Evolutionary conservation across 176 grass and related monocot genomes (phyloP).

Genomic region (Melocanna baccifera): DNA sequence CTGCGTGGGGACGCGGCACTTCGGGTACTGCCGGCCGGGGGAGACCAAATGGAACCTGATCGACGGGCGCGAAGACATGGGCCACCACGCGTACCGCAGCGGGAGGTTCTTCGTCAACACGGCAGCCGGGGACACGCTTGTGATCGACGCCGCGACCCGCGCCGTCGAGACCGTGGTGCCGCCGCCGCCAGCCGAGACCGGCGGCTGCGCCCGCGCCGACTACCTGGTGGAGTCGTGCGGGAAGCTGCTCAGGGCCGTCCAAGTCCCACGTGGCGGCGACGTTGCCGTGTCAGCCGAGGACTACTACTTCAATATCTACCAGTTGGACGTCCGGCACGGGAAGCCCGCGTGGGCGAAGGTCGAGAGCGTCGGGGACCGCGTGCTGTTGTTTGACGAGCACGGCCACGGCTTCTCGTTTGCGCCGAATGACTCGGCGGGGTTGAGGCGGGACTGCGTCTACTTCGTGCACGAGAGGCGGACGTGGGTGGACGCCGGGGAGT

Average conservation of each 20-base stretch:
- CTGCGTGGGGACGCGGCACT: background rate
- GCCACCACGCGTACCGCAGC: background rate
- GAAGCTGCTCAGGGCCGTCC: conserved; percentile 21
- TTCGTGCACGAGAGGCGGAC: conserved; percentile 6
- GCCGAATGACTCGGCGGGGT: conserved; percentile 4
- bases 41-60: background rate
- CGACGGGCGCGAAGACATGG: background rate
- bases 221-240: conserved; percentile 26
- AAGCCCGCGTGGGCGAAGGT: conserved; percentile 18
- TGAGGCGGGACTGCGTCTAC: conserved; percentile 16
- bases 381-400: conserved; percentile 37
- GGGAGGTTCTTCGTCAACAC: background rate
- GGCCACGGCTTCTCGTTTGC: conserved; percentile 14
- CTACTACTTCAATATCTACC: conserved; percentile 25
- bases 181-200: background rate
- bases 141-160: background rate
- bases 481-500: background rate
- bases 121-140: background rate
- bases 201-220: background rate
- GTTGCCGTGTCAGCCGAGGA: background rate
- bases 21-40: background rate
- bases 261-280: background rate
- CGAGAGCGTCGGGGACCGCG: conserved; percentile 6
- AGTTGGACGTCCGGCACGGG: background rate
- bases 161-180: background rate